phyloP scores from a whole-genome alignment of 768 basidiomycete species.

The Tulasnella sp. region DNA sequence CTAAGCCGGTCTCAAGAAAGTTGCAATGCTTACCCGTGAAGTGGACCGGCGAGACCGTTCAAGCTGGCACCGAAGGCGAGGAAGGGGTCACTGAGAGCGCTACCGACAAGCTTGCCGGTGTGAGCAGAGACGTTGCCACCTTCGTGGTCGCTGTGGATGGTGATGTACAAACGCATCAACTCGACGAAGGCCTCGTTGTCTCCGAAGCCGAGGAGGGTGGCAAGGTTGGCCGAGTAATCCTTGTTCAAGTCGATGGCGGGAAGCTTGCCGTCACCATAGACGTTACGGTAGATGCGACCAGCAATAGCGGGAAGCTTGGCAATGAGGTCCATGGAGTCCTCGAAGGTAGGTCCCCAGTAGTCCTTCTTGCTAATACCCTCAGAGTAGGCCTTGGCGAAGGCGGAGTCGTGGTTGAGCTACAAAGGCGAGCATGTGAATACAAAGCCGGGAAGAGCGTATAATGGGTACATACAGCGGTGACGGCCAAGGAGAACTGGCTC shows the following conservation, averaged over 20 bases:
- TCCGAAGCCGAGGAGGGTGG: constrained; percentile 84
- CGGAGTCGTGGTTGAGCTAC: constrained; percentile 87
- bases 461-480: constrained; percentile 60
- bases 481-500: constrained; percentile 95
- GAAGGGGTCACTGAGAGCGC: constrained; percentile 96
- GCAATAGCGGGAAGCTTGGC: constrained; percentile 97
- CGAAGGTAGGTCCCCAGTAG: constrained; percentile 92
- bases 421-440: neutral
- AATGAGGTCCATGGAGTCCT: constrained; percentile 84
- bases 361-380: constrained; percentile 88
- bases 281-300: constrained; percentile 80
- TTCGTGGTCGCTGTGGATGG: constrained; percentile 97
- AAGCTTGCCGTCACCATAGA: constrained; percentile 80
- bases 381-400: constrained; percentile 91
- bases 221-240: constrained; percentile 84
- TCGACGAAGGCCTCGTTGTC: constrained; percentile 84
- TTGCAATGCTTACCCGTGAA: constrained; percentile 57
- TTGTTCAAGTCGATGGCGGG: constrained; percentile 71
- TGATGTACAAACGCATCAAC: constrained; percentile 89
- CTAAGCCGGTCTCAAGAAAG: too few relatives aligned
- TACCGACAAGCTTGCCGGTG: constrained; percentile 85
- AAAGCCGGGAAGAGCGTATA: neutral
- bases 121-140: constrained; percentile 97
- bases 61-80: constrained; percentile 84
- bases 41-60: constrained; percentile 92